A percentile compares a stretch with the other conserved stretches of the same genome.
Conservation (phyloP, 306 rosid genomes). For the Vicia faba region DNA sequence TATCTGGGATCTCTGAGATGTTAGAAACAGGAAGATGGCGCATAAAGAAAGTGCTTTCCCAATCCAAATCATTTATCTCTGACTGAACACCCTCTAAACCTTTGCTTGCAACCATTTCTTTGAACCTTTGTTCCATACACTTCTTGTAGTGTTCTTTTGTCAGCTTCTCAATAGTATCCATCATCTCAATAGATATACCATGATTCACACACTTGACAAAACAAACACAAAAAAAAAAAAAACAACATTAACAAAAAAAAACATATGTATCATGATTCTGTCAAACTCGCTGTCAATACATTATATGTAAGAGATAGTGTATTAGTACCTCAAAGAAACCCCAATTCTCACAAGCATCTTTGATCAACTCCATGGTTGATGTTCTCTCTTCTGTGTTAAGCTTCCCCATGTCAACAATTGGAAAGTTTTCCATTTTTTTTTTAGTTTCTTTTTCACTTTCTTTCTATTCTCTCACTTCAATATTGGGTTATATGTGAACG, state of each 20-base stretch:
- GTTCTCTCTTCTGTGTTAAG: constrained; percentile 66
- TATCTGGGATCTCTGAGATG: constrained; percentile 72
- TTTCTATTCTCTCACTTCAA: constrained; percentile 35
- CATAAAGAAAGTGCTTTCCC: constrained; percentile 93
- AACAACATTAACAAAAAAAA: constrained; percentile 9
- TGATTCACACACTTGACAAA: constrained; percentile 77
- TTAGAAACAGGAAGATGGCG: constrained; percentile 87
- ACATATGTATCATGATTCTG: background rate
- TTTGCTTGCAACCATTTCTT: constrained; percentile 72
- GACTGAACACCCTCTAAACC: constrained; percentile 64
- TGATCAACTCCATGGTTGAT: constrained; percentile 62
- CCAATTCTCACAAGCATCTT: constrained; percentile 96
- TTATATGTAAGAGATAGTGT: background rate
- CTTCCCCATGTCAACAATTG: constrained; percentile 75
- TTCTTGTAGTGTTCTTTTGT: constrained; percentile 89
- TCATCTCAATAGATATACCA: constrained; percentile 70
- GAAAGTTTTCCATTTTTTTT: constrained; percentile 54
- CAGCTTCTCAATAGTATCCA: constrained; percentile 83
- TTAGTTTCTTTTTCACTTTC: constrained; percentile 11
- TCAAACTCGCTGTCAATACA: background rate
- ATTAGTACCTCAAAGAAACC: constrained; percentile 88
- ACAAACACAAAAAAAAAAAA: background rate
- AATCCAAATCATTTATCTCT: constrained; percentile 71
- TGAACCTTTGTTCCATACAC: constrained; percentile 82
- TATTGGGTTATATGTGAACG: constrained; percentile 21